Evolutionary conservation across 2,329 filamentous ascomycete species (phyloP).

Genomic region (Alternaria sp.): DNA sequence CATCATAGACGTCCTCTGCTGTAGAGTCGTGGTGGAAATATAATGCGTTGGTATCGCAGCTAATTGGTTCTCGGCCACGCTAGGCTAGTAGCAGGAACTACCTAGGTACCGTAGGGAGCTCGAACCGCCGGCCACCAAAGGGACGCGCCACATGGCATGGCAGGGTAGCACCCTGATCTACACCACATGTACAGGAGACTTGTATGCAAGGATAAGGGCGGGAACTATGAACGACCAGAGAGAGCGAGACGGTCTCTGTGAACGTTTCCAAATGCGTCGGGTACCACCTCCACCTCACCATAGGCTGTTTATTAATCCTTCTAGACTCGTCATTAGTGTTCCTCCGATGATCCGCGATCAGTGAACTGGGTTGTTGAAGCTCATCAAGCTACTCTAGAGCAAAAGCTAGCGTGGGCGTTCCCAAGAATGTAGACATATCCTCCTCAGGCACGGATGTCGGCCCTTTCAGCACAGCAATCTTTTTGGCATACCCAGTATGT

Average conservation of each 20-base stretch:
- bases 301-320: neutral
- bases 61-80: neutral
- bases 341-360: neutral
- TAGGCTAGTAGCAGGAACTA: neutral
- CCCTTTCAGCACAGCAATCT: too few species aligned
- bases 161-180: neutral
- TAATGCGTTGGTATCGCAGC: too few species aligned
- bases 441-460: too few species aligned
- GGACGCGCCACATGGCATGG: neutral
- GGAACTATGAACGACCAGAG: neutral
- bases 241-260: neutral
- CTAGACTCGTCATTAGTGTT: neutral
- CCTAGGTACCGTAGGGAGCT: neutral
- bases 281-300: neutral
- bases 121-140: neutral
- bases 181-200: neutral
- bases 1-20: neutral
- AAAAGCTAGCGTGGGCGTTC: neutral
- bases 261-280: neutral
- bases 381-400: neutral
- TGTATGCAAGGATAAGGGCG: neutral
- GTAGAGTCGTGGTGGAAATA: neutral
- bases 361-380: neutral
- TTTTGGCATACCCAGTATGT: too few species aligned
- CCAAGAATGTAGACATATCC: neutral